phyloP scores from a whole-genome alignment of 306 rosid species.

The Quercus gilva region DNA sequence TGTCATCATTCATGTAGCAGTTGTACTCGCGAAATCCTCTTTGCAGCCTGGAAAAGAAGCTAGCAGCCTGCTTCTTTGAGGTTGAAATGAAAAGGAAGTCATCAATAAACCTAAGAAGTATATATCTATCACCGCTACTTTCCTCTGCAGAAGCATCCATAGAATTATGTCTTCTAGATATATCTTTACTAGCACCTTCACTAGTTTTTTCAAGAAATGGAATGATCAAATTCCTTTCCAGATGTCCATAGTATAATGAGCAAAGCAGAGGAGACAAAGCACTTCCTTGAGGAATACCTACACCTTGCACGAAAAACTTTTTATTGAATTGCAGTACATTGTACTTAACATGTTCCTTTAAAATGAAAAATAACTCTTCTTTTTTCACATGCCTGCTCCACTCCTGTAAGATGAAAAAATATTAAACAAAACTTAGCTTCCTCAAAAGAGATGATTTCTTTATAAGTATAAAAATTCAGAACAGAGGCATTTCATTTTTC shows the following conservation, averaged over 20 bases:
- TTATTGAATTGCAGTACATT: constrained; percentile 73
- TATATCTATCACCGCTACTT: constrained; percentile 8
- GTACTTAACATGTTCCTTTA: constrained; percentile 67
- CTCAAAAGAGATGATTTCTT: background rate
- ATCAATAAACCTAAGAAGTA: constrained; percentile 65
- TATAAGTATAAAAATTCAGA: background rate
- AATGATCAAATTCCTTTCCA: constrained; percentile 65
- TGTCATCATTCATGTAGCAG: no score
- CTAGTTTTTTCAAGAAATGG: constrained; percentile 59
- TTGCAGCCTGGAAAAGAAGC: no score
- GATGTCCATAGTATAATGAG: constrained; percentile 78
- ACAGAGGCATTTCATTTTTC: background rate
- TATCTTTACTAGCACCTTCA: constrained; percentile 23
- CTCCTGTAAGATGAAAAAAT: constrained; percentile 41
- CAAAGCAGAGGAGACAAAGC: constrained; percentile 83
- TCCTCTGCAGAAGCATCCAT: constrained; percentile 18
- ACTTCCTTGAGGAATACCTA: constrained; percentile 97
- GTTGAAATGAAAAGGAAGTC: constrained; percentile 82
- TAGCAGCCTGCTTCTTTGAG: constrained; percentile 72
- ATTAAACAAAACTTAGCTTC: background rate
- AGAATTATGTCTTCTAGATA: background rate
- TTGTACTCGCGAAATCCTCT: no score
- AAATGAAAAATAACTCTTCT: constrained; percentile 32
- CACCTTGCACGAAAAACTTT: constrained; percentile 70
- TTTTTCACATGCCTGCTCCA: constrained; percentile 40